Conservation (phyloP, 805 yeast genomes). For the Metschnikowia hibisci region DNA sequence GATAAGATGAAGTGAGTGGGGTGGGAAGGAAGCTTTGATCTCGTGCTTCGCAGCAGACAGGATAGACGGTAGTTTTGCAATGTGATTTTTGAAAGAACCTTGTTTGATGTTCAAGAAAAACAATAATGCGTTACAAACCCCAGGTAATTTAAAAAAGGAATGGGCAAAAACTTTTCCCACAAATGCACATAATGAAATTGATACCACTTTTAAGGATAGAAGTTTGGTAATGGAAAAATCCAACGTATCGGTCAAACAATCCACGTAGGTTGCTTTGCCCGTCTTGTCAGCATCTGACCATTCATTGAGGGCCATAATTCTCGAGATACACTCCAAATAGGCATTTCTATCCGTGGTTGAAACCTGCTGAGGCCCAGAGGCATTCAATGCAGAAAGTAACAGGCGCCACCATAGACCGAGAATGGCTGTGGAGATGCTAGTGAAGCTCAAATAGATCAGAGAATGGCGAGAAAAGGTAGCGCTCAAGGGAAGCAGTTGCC, state of each 20-base stretch:
- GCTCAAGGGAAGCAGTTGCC: constrained; percentile 20
- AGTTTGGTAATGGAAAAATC: constrained; percentile 48
- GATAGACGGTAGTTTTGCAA: constrained; percentile 3
- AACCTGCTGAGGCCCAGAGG: constrained; percentile 23
- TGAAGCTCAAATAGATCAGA: constrained; percentile 30
- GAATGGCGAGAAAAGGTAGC: constrained; percentile 18
- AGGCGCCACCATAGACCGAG: constrained; percentile 54
- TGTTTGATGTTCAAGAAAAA: constrained; percentile 57
- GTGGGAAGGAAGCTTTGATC: constrained; percentile 24
- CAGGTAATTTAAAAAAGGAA: constrained; percentile 51
- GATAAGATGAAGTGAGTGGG: constrained; percentile 27
- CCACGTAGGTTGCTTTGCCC: constrained; percentile 24
- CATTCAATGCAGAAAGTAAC: constrained; percentile 25
- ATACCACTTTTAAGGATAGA: constrained; percentile 43
- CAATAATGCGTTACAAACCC: constrained; percentile 52
- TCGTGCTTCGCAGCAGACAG: constrained; percentile 2
- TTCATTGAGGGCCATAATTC: constrained; percentile 45
- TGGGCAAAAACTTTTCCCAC: constrained; percentile 70
- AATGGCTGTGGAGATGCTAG: constrained; percentile 29
- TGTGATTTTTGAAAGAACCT: constrained; percentile 32
- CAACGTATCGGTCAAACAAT: constrained; percentile 48
- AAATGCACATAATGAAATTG: constrained; percentile 60
- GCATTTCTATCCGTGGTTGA: constrained; percentile 48
- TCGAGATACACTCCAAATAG: constrained; percentile 50
- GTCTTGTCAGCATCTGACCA: constrained; percentile 37